Base-by-base conservation (phyloP, 768 basidiomycete genomes). In the Strobilomyces echinocephalus region DNA sequence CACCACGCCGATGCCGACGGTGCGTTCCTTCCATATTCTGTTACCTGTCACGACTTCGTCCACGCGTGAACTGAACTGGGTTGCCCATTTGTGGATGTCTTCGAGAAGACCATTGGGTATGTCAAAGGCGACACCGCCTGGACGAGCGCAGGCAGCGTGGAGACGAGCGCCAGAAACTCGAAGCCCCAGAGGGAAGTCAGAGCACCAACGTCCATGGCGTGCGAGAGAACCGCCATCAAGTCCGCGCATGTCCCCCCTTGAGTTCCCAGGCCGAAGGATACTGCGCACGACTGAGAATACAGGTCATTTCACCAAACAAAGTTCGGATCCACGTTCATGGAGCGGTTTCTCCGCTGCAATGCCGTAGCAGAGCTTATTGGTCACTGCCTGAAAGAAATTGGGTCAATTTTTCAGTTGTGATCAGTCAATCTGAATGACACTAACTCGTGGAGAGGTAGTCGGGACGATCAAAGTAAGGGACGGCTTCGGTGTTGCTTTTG, bases 171-270 rank as follows among this genome's bases (percentile, higher is more conserved):
- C 95, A 9, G 95, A 97, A 38, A 98, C 95, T 98, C 95, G 79
- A 98, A 98, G 63, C 95, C 95, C 94, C 95, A 99, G 30, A 99
- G 78, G 85, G 97, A 99, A 35, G 95, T 99, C 10, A 99, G 82
- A 54, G 92, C 95, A 69, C 95, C 95, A 58, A 99, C 95, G 65
- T 99, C 93, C 90, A 93, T 94, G 49, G 90, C 87, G 71, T 95
- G 92, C 2, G 95, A 91, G 39, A 99, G 81, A 55, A 97, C 80
- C 56, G 95, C 95, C 95, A 99, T 99, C 55, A 98, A 76, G 67
- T 99, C 89, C 91, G 57, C 14, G 26, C 11, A 39, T 4, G 46
- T 24, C 3, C 21, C 8, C 47, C n/a, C 34, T 15, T n/a, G 28
- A 8, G 15, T 21, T 53, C n/a, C 16, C 9, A 56, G 56, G 33